phyloP scores from a whole-genome alignment of 257 asterid species.

The Solanum clarkiae region DNA sequence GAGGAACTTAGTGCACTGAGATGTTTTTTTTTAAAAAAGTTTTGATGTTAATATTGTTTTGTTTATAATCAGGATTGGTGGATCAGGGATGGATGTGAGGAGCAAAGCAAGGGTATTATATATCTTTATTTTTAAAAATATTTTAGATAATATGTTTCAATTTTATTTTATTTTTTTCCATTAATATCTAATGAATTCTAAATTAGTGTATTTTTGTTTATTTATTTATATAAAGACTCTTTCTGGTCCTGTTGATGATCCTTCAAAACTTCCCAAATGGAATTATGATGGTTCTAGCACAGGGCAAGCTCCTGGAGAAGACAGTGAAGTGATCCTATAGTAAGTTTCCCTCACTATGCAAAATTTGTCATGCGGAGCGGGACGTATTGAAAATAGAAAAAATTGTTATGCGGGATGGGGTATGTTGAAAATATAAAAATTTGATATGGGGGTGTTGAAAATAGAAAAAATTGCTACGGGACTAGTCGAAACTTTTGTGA shows the following conservation, averaged over 20 bases:
- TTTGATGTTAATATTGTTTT: not conserved
- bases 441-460: not conserved
- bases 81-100: slow-evolving; percentile 81
- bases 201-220: not conserved
- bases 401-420: not conserved
- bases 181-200: not conserved
- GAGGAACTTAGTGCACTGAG: no score
- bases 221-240: slow-evolving; percentile 40
- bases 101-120: slow-evolving; percentile 80
- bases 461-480: not conserved
- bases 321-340: slow-evolving; percentile 97
- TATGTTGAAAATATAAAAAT: not conserved
- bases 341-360: slow-evolving; percentile 14
- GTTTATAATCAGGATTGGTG: slow-evolving; percentile 70
- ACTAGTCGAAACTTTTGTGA: not conserved
- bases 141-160: not conserved
- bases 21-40: no score
- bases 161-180: not conserved
- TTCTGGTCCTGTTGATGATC: slow-evolving; percentile 74
- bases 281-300: slow-evolving; percentile 98
- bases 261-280: slow-evolving; percentile 98
- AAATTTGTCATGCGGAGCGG: not conserved
- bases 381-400: not conserved
- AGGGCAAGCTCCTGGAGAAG: slow-evolving; percentile 98
- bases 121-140: not conserved